Conservation (phyloP, 2,329 filamentous ascomycete species). For the Metarhizium robertsii region DNA sequence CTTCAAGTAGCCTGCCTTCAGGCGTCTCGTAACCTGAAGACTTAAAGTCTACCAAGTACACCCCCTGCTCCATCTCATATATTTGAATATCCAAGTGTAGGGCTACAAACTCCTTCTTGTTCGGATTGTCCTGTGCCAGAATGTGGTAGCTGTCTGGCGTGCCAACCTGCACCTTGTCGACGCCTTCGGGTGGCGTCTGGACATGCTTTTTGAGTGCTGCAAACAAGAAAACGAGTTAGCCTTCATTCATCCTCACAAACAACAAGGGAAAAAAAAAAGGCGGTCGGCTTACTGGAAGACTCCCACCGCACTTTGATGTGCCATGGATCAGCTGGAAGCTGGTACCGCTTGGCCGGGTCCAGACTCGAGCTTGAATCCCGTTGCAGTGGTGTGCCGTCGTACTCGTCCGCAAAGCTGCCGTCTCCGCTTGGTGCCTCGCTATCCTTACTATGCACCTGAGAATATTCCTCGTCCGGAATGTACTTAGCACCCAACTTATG, state of each 20-base stretch:
- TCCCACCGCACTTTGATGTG: constrained; percentile 85
- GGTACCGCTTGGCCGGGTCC: constrained; percentile 57
- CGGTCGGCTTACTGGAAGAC: constrained; percentile 60
- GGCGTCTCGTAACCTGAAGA: constrained; percentile 88
- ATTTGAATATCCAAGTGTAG: constrained; percentile 95
- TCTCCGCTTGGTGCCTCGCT: constrained; percentile 24
- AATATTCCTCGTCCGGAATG: constrained; percentile 57
- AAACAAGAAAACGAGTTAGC: background rate
- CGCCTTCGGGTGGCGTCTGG: constrained; percentile 1
- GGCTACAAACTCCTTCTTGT: constrained; percentile 60
- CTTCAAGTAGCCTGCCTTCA: constrained; percentile 67
- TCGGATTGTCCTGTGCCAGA: constrained; percentile 27
- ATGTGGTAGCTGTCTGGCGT: constrained; percentile 30
- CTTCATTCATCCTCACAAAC: background rate
- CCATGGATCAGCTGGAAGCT: constrained; percentile 89
- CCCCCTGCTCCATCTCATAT: constrained; percentile 84
- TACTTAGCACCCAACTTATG: constrained; percentile 83
- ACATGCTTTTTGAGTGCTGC: constrained; percentile 8
- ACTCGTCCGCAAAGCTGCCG: constrained; percentile 31
- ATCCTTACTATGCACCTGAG: constrained; percentile 35
- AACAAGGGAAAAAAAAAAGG: background rate
- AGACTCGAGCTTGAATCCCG: constrained; percentile 30
- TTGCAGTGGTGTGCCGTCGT: constrained; percentile 23
- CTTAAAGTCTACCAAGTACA: constrained; percentile 97
- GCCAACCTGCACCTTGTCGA: constrained; percentile 10